Evolutionary conservation across 352 stramenopile species (phyloP).

Genomic region (Globisporangium acanthophoron): DNA sequence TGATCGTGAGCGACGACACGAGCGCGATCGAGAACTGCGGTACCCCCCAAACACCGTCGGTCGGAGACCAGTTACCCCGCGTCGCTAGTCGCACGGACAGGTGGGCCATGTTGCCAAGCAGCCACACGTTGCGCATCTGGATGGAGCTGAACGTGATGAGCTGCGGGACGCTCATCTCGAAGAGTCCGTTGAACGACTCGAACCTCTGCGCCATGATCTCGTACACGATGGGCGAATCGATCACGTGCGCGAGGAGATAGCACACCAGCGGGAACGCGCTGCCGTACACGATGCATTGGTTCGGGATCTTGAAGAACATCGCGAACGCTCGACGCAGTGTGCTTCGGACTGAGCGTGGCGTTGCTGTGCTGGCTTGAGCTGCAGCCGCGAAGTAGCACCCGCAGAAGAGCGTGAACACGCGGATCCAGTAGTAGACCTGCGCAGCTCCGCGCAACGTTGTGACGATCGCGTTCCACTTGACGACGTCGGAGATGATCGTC

Average conservation of each 20-base stretch:
- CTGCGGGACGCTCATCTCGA: conserved; percentile 4
- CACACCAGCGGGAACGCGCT: conserved; percentile 17
- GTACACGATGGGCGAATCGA: conserved; percentile 19
- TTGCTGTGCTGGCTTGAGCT: neutral
- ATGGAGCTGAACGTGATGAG: conserved; percentile 13
- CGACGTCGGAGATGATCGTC: conserved; percentile 5
- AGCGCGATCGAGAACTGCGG: conserved; percentile 15
- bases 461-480: conserved; percentile 6
- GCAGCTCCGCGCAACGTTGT: neutral
- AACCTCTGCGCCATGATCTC: conserved; percentile 9
- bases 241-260: conserved; percentile 16
- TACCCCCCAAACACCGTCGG: conserved; percentile 5
- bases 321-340: neutral
- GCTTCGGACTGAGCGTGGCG: neutral
- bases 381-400: conserved; percentile 6
- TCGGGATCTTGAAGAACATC: conserved; percentile 15
- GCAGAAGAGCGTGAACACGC: neutral
- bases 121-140: conserved; percentile 21
- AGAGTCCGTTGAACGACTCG: conserved; percentile 7
- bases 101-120: conserved; percentile 9
- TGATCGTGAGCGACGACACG: conserved; percentile 13
- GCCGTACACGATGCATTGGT: conserved; percentile 18
- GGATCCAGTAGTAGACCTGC: conserved; percentile 12
- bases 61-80: neutral
- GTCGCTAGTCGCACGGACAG: neutral